A percentile compares a stretch with the other conserved stretches of the same genome.
Conservation (phyloP, 805 yeast genomes). For the Lipomyces orientalis region DNA sequence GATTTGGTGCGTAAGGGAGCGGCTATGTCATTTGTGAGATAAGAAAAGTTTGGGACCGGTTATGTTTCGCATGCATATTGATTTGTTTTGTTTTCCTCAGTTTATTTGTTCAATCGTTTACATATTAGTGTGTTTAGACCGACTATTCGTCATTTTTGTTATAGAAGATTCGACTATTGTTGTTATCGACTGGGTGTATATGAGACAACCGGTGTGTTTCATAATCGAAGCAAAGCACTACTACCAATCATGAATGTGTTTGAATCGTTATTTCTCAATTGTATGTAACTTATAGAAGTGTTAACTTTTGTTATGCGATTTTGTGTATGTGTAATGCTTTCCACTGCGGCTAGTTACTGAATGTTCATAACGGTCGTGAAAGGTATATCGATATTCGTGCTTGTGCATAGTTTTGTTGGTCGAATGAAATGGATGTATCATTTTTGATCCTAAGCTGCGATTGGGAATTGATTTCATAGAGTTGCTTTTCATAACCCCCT, state of each 20-base stretch:
- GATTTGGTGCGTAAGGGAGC: background rate
- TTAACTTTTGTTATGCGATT: background rate
- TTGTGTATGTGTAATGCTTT: background rate
- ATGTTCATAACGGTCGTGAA: background rate
- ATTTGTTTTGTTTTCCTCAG: background rate
- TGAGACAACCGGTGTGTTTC: background rate
- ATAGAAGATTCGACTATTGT: background rate
- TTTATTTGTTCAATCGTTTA: background rate
- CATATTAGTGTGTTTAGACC: background rate
- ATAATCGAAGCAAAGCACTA: background rate
- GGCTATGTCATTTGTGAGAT: background rate
- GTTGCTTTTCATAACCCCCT: no score
- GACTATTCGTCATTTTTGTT: background rate
- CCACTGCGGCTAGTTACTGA: background rate
- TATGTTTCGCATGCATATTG: background rate
- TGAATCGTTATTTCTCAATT: background rate
- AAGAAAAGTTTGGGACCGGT: constrained; percentile 1
- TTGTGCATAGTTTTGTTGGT: background rate
- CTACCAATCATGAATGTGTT: background rate
- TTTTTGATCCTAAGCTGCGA: no score
- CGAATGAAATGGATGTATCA: no score
- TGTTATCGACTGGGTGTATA: background rate
- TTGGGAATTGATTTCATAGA: no score
- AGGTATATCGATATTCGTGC: background rate
- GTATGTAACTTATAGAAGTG: background rate